phyloP scores from a whole-genome alignment of 1,284 basidiomycete species.

The Phellopilus nigrolimitatus region DNA sequence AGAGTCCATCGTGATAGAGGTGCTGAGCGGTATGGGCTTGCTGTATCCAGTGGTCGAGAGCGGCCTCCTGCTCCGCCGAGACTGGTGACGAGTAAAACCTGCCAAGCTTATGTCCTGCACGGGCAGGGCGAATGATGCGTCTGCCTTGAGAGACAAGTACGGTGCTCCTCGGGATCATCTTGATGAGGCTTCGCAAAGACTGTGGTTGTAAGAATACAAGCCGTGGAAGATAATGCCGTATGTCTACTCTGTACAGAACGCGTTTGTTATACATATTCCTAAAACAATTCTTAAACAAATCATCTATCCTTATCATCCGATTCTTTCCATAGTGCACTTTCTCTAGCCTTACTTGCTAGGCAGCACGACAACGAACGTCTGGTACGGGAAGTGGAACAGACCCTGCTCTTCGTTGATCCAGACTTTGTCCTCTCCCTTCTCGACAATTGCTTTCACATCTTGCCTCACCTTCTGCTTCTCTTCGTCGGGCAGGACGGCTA shows the following conservation, averaged over 20 bases:
- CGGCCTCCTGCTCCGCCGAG: slow-evolving; percentile 2
- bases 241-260: neutral
- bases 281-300: too few species aligned
- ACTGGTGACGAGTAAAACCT: neutral
- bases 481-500: slow-evolving; percentile 50
- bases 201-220: too few species aligned
- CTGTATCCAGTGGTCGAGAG: slow-evolving; percentile 13
- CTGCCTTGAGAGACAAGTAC: neutral
- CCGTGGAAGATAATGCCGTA: too few species aligned
- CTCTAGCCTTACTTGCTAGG: slow-evolving; percentile 31
- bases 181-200: too few species aligned
- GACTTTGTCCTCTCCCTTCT: slow-evolving; percentile 37
- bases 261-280: neutral
- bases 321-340: neutral
- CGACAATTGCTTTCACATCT: slow-evolving; percentile 46
- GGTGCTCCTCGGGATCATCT: neutral
- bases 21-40: neutral
- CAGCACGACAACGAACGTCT: slow-evolving; percentile 39
- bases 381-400: slow-evolving; percentile 52
- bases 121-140: neutral
- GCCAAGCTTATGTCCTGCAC: neutral
- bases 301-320: neutral
- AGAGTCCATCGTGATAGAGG: slow-evolving; percentile 8
- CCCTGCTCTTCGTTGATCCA: slow-evolving; percentile 48
- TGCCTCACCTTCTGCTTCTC: slow-evolving; percentile 47